Evolutionary conservation across 768 basidiomycete genomes (phyloP).

Genomic region (Mycena sanguinolenta): DNA sequence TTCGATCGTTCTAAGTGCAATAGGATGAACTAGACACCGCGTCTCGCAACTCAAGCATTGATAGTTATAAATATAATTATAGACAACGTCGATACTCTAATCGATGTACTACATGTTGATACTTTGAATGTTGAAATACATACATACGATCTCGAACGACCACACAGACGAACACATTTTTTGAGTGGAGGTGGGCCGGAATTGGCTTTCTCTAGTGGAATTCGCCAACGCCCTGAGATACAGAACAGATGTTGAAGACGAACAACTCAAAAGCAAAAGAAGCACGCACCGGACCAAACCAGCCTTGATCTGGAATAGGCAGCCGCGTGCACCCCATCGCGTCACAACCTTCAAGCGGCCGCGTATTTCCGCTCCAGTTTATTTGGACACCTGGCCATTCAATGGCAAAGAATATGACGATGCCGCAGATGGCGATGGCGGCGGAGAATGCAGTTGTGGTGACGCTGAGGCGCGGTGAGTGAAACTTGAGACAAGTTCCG

Average conservation of each 20-base stretch:
- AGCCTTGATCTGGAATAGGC: slow-evolving; percentile 33
- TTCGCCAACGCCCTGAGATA: not conserved
- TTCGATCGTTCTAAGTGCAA: too few relatives aligned
- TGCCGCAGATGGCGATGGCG: slow-evolving; percentile 50
- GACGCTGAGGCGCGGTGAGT: slow-evolving; percentile 31
- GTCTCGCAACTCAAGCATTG: too few relatives aligned
- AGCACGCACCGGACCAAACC: slow-evolving; percentile 42
- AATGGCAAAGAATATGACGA: slow-evolving; percentile 53
- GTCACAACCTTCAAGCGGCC: slow-evolving; percentile 38
- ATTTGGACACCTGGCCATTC: slow-evolving; percentile 41
- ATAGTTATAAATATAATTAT: too few relatives aligned
- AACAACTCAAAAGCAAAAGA: too few relatives aligned
- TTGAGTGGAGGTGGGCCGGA: not conserved
- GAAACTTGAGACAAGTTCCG: not conserved
- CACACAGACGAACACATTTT: too few relatives aligned
- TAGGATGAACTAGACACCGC: too few relatives aligned
- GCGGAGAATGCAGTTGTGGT: slow-evolving; percentile 48
- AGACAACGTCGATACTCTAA: too few relatives aligned
- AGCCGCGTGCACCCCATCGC: slow-evolving; percentile 34
- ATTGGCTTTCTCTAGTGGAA: not conserved
- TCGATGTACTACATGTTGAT: too few relatives aligned
- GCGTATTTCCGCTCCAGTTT: slow-evolving; percentile 48
- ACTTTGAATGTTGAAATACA: too few relatives aligned
- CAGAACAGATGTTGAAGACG: not conserved
- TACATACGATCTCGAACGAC: too few relatives aligned